These are phyloP conservation scores for Hibiscus trionum DNA, from an alignment of 345 rosid species.

Conservation along the genomic window DNA sequence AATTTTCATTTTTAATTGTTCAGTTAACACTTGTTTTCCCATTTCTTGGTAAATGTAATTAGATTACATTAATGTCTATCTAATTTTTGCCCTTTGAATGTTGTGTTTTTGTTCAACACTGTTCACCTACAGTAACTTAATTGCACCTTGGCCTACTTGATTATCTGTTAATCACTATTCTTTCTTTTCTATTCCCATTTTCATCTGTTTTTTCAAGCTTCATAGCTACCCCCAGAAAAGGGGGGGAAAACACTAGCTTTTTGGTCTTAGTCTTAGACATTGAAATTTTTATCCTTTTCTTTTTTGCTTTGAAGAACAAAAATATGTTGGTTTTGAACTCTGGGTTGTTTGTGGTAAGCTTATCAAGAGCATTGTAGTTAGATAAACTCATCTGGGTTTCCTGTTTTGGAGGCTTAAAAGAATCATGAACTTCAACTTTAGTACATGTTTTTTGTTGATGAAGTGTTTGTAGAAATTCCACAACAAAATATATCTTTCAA, in stretches of 20 bases:
- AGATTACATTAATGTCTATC: too few relatives aligned
- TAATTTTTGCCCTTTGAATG: too few relatives aligned
- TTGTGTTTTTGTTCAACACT: too few relatives aligned
- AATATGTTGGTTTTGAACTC: conserved; percentile 2
- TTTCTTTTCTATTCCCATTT: background rate
- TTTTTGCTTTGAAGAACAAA: background rate
- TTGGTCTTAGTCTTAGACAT: background rate
- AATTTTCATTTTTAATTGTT: too few relatives aligned
- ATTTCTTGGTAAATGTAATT: too few relatives aligned
- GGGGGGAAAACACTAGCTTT: background rate
- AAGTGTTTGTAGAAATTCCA: too few relatives aligned
- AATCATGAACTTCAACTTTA: conserved; percentile 3
- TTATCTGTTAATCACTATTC: background rate
- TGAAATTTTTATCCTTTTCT: background rate
- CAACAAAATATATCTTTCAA: background rate
- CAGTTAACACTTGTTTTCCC: too few relatives aligned
- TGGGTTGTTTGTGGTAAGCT: conserved; percentile 3
- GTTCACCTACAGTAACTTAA: background rate
- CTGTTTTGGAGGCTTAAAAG: background rate
- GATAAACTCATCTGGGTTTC: background rate
- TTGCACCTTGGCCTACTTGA: background rate
- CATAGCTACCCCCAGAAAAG: background rate
- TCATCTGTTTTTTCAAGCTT: conserved; percentile 5
- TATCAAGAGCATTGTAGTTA: background rate
- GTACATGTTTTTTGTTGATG: background rate